phyloP scores from a whole-genome alignment of 2,329 filamentous ascomycete species.

The Botrytis deweyae region DNA sequence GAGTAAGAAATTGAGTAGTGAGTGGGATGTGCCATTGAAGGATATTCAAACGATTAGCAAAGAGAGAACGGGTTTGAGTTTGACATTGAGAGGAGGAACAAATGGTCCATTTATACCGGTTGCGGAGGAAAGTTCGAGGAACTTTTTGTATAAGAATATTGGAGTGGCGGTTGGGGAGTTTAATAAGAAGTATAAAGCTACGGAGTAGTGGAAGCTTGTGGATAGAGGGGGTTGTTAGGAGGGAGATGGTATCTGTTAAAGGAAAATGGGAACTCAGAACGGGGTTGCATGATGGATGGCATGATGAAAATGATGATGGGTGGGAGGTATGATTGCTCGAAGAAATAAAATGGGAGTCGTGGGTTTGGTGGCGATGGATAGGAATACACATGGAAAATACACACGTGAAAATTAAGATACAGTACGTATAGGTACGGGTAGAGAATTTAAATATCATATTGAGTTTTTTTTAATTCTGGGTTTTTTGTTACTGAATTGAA shows the following conservation, averaged over 20 bases:
- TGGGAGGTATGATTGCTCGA: slow-evolving; percentile 2
- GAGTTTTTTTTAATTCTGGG: not conserved
- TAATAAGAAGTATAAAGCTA: slow-evolving; percentile 54
- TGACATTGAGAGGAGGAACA: slow-evolving; percentile 82
- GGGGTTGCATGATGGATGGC: not conserved
- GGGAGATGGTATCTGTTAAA: slow-evolving; percentile 38
- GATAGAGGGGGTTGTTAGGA: slow-evolving; percentile 20
- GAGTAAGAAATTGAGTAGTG: slow-evolving; percentile 78
- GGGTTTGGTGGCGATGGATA: slow-evolving; percentile 2
- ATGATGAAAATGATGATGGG: slow-evolving; percentile 11
- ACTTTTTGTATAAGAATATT: slow-evolving; percentile 65
- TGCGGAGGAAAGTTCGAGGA: slow-evolving; percentile 73
- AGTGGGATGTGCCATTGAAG: slow-evolving; percentile 95
- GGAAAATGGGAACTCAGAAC: not conserved
- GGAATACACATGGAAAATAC: slow-evolving; percentile 11
- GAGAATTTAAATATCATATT: not conserved
- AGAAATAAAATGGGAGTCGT: not conserved
- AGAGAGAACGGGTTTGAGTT: slow-evolving; percentile 88
- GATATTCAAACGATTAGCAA: slow-evolving; percentile 97
- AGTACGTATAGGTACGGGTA: not conserved
- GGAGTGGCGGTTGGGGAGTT: slow-evolving; percentile 67
- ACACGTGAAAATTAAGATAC: not conserved
- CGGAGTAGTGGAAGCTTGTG: slow-evolving; percentile 37
- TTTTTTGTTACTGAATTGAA: not conserved
- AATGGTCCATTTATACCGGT: slow-evolving; percentile 96